Percentiles rank a stretch among this genome's conserved stretches.
Evolutionary conservation across 352 stramenopile species (phyloP).

Genomic region (Pythium aquatile): DNA sequence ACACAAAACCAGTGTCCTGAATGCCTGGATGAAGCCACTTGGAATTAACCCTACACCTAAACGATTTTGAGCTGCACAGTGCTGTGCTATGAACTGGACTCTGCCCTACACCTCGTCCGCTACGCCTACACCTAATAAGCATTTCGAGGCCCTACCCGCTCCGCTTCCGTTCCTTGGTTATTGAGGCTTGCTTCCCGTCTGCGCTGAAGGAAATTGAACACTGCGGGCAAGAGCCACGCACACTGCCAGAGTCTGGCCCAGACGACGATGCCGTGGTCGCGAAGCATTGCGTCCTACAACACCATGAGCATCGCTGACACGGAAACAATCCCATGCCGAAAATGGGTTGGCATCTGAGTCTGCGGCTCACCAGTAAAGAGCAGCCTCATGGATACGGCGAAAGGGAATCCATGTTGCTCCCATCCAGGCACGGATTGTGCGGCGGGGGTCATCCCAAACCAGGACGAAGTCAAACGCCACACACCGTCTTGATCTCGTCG

Average conservation of each 20-base stretch:
- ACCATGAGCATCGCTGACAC: not conserved
- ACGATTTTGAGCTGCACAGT: not conserved
- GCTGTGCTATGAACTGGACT: constrained; percentile 4
- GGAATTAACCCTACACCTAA: not conserved
- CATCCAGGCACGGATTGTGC: not conserved
- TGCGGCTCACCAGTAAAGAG: not conserved
- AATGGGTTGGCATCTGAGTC: not conserved
- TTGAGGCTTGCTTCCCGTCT: constrained; percentile 4
- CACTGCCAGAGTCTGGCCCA: not conserved
- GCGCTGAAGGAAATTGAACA: constrained; percentile 5
- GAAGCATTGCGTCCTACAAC: not conserved
- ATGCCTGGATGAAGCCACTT: not conserved
- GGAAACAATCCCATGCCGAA: too few species aligned
- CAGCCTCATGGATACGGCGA: not conserved
- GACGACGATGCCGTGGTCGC: not conserved
- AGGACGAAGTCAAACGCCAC: not conserved
- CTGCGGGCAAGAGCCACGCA: constrained; percentile 2
- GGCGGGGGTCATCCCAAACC: not conserved
- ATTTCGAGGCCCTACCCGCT: not conserved
- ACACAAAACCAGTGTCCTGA: not conserved
- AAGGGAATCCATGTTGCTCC: not conserved
- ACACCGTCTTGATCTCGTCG: not conserved
- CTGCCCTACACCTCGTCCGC: not conserved
- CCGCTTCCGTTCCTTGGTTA: constrained; percentile 1
- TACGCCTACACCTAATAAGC: not conserved